phyloP scores from a whole-genome alignment of 768 basidiomycete genomes.

The Tephrocybe sp. region DNA sequence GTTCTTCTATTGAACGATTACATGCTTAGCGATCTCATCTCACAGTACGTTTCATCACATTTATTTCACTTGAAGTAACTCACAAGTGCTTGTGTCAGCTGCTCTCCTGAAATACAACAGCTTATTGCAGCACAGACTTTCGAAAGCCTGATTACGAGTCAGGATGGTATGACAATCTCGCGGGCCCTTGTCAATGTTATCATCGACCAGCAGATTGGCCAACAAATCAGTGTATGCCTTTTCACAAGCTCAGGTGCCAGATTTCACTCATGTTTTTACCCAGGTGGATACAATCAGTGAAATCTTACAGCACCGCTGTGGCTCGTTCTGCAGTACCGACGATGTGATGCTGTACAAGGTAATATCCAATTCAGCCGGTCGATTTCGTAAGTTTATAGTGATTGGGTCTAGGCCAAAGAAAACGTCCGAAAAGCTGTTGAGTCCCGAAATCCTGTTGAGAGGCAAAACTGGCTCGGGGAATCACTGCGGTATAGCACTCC shows the following conservation, averaged over 20 bases:
- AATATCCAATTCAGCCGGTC: too few species aligned
- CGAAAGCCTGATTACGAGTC: conserved; percentile 82
- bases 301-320: conserved; percentile 90
- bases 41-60: conserved; percentile 53
- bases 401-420: conserved; percentile 95
- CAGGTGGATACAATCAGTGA: conserved; percentile 98
- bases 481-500: conserved; percentile 68
- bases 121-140: conserved; percentile 73
- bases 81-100: conserved; percentile 41
- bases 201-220: conserved; percentile 97
- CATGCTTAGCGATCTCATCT: conserved; percentile 79
- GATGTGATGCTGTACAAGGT: conserved; percentile 98
- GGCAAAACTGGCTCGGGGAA: conserved; percentile 79
- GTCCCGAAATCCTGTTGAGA: conserved; percentile 69
- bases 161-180: conserved; percentile 85
- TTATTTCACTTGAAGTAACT: neutral
- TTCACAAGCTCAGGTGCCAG: conserved; percentile 9
- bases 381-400: too few species aligned
- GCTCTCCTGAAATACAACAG: conserved; percentile 70
- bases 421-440: conserved; percentile 89
- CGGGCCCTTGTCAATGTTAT: conserved; percentile 90
- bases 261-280: conserved; percentile 9
- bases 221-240: conserved; percentile 83
- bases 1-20: conserved; percentile 91
- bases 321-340: conserved; percentile 96